phyloP scores from a whole-genome alignment of 352 stramenopile species.

The Pythium aristosporum region DNA sequence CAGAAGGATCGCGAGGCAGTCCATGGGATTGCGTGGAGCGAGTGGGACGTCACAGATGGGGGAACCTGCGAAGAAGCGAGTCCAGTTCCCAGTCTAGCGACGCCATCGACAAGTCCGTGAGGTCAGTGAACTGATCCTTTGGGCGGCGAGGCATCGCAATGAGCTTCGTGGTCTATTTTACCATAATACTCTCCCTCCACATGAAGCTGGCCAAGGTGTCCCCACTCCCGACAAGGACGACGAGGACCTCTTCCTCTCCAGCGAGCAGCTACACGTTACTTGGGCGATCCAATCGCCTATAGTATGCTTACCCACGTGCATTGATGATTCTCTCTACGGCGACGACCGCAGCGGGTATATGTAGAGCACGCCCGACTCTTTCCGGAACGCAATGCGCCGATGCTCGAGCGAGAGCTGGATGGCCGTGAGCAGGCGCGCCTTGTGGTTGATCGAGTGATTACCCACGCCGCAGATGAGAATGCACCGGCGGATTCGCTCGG shows the following conservation, averaged over 20 bases:
- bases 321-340: background rate
- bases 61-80: background rate
- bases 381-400: slow-evolving; percentile 56
- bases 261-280: background rate
- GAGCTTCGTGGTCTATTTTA: no score
- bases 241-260: no score
- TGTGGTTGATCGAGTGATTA: slow-evolving; percentile 67
- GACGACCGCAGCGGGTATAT: slow-evolving; percentile 62
- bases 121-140: no score
- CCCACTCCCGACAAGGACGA: no score
- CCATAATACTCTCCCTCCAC: no score
- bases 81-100: background rate
- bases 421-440: slow-evolving; percentile 55
- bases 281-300: background rate
- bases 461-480: slow-evolving; percentile 63
- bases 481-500: slow-evolving; percentile 59
- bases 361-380: slow-evolving; percentile 53
- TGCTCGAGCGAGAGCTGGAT: slow-evolving; percentile 60
- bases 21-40: no score
- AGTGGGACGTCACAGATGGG: background rate
- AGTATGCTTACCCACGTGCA: background rate
- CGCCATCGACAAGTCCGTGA: no score
- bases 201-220: no score
- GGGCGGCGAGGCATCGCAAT: no score
- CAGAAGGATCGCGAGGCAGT: background rate